Conservation (phyloP, 768 basidiomycete species). For the Lactarius trivialis region DNA sequence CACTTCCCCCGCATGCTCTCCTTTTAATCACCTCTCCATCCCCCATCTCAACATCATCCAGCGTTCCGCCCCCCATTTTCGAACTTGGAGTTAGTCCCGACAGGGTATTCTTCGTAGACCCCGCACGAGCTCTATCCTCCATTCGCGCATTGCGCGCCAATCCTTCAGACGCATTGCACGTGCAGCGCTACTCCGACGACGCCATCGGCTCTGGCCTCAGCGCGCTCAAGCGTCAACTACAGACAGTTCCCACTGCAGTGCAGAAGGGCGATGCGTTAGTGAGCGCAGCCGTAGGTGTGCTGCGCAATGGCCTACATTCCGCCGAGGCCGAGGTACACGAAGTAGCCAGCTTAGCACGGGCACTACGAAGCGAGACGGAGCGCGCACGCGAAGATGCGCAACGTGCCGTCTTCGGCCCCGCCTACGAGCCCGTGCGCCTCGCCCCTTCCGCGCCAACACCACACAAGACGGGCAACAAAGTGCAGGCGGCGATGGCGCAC, state of each 20-base stretch:
- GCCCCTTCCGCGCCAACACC: not conserved
- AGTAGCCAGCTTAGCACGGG: constrained; percentile 1
- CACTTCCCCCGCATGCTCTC: constrained; percentile 28
- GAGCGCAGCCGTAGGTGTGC: not conserved
- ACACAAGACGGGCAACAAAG: not conserved
- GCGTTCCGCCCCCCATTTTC: constrained; percentile 28
- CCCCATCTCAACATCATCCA: constrained; percentile 18
- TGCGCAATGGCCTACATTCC: not conserved
- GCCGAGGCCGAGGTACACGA: constrained; percentile 10
- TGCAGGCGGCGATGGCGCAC: constrained; percentile 6
- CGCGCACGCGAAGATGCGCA: constrained; percentile 1
- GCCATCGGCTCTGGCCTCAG: constrained; percentile 45
- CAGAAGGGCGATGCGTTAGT: constrained; percentile 17
- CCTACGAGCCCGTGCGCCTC: not conserved
- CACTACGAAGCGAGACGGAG: not conserved
- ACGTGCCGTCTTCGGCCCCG: constrained; percentile 10
- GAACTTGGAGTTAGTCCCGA: constrained; percentile 13
- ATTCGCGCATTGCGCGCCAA: constrained; percentile 42
- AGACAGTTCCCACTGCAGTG: not conserved
- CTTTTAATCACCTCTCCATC: constrained; percentile 28
- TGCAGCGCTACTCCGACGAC: constrained; percentile 61
- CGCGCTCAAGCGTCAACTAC: constrained; percentile 8
- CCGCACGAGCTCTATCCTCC: constrained; percentile 50
- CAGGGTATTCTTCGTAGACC: constrained; percentile 47
- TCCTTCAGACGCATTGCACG: constrained; percentile 40